Percentiles rank a stretch among this genome's conserved stretches.
Evolutionary conservation across 495 filamentous ascomycete species (phyloP).

Genomic region (Endocarpon pusillum): DNA sequence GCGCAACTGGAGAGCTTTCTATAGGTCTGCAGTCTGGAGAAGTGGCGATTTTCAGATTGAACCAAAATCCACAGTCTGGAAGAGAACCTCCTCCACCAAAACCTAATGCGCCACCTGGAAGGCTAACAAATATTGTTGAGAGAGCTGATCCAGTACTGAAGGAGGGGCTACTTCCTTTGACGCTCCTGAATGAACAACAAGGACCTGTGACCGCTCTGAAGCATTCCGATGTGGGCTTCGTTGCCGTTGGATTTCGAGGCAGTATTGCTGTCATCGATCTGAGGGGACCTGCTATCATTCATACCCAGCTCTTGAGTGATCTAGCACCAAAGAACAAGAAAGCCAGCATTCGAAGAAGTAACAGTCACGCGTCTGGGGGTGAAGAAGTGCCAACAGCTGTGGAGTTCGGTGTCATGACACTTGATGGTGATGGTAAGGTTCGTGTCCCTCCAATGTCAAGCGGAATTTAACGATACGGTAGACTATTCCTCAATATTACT

Average conservation of each 20-base stretch:
- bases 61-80: slow-evolving; percentile 47
- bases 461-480: slow-evolving; percentile 11
- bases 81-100: slow-evolving; percentile 38
- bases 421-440: slow-evolving; percentile 60
- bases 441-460: background rate
- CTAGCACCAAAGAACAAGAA: slow-evolving; percentile 53
- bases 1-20: slow-evolving; percentile 66
- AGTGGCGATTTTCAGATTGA: slow-evolving; percentile 78
- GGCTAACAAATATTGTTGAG: slow-evolving; percentile 52
- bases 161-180: slow-evolving; percentile 65
- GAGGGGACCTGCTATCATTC: slow-evolving; percentile 77
- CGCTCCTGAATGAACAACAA: slow-evolving; percentile 64
- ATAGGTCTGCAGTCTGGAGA: slow-evolving; percentile 69
- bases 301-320: slow-evolving; percentile 45
- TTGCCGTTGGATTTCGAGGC: slow-evolving; percentile 67
- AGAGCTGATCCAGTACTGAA: slow-evolving; percentile 64
- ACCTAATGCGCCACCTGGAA: slow-evolving; percentile 32
- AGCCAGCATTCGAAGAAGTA: slow-evolving; percentile 42
- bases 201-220: slow-evolving; percentile 62
- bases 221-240: slow-evolving; percentile 80
- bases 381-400: slow-evolving; percentile 59
- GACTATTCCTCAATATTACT: slow-evolving; percentile 86
- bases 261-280: slow-evolving; percentile 68
- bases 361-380: slow-evolving; percentile 25
- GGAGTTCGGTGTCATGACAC: slow-evolving; percentile 84